A percentile compares a stretch with the other conserved stretches of the same genome.
These are phyloP conservation scores for Acanthochlamys bracteata DNA, from an alignment of 106 monocot species.

Conservation along the genomic window DNA sequence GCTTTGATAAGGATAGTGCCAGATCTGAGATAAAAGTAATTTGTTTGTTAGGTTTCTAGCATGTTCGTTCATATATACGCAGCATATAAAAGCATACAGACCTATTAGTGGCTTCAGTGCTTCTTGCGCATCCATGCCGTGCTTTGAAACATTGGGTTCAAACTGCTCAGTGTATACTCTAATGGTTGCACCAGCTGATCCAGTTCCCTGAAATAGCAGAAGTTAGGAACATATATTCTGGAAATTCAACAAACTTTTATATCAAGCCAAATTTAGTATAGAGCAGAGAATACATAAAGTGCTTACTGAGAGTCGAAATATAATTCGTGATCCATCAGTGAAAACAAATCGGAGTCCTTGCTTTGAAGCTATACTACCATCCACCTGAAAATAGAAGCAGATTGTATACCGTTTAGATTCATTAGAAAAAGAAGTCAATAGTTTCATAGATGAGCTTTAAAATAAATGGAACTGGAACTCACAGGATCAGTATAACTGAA, in stretches of 20 bases:
- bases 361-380: slow-evolving; percentile 81
- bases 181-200: slow-evolving; percentile 88
- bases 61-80: too few relatives aligned
- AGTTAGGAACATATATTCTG: background rate
- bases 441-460: background rate
- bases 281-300: background rate
- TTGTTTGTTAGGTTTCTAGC: too few relatives aligned
- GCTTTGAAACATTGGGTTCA: slow-evolving; percentile 74
- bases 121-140: slow-evolving; percentile 71
- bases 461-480: background rate
- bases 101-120: slow-evolving; percentile 92
- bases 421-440: background rate
- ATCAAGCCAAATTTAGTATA: background rate
- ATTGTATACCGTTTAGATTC: background rate
- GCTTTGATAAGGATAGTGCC: slow-evolving; percentile 78
- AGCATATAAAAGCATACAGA: slow-evolving; percentile 3
- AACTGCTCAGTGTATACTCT: slow-evolving; percentile 87
- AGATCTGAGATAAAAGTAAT: slow-evolving; percentile 34
- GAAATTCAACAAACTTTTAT: background rate
- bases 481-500: slow-evolving; percentile 92
- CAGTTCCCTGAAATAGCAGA: slow-evolving; percentile 57
- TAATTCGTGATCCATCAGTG: slow-evolving; percentile 88
- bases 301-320: slow-evolving; percentile 79
- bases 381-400: slow-evolving; percentile 41
- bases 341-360: slow-evolving; percentile 95